Evolutionary conservation across 208 protist species (phyloP), one percentile per base, ranked within the genome.

Genomic region (Naegleria fowleri): DNA sequence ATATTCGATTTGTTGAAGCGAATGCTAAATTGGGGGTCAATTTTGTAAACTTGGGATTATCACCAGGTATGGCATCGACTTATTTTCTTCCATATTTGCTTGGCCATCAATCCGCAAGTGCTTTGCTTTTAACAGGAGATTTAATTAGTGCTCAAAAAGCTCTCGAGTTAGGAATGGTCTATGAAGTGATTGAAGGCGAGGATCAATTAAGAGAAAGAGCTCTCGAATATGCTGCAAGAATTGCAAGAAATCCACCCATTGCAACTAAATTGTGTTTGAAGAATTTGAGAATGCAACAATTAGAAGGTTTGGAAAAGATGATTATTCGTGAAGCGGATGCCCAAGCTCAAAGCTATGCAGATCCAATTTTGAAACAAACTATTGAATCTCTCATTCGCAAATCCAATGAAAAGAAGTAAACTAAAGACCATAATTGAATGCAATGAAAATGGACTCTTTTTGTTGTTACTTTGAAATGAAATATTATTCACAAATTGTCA

Each of bases 41-140:
- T 40, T 96, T 96, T 93, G 76, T 89, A 4, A 19, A 41, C n/a
- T 33, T 96, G 0, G 95, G 95, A 48, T 90, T 96, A 36, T 90
- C 93, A 67, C 93, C 94, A 22, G 94, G 94, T 52, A 94, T 94
- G 90, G 39, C 55, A 36, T 33, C 83, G 36, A 94, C 95, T 39
- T 92, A 95, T 91, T 93, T 93, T 11, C 19, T 96, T 7, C 92
- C 94, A 67, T 75, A n/a, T 15, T 19, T 96, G 4, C 88, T 95
- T 2, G 90, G 92, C 36, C 75, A 92, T 25, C 94, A 96, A 90
- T 79, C 93, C 2, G 95, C 95, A 0, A 67, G 93, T 16, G 36
- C 58, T n/a, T 33, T 96, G 33, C 38, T 96, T 36, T 76, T 95
- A 16, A 92, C 92, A 13, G 93, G 93, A 52, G 92, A 91, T 16